Percentiles rank a stretch among this genome's conserved stretches.
These are phyloP conservation scores for Xylaria palmicola DNA, from an alignment of 495 filamentous ascomycete species.

Conservation along the genomic window DNA sequence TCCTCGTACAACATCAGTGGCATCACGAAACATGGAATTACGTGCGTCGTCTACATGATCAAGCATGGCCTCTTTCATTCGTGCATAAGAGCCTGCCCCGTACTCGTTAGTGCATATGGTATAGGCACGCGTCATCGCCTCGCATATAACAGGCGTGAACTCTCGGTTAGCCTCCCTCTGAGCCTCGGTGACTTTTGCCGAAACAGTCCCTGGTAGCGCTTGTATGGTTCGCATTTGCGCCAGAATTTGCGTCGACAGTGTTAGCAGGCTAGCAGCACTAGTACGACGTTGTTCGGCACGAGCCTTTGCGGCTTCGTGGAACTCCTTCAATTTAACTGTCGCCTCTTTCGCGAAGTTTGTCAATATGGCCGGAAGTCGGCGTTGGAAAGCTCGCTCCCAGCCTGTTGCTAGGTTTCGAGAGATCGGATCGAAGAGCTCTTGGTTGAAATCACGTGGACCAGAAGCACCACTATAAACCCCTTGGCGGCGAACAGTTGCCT, in stretches of 20 bases:
- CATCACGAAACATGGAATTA: conserved; percentile 51
- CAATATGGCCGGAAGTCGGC: conserved; percentile 26
- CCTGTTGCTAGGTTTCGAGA: conserved; percentile 48
- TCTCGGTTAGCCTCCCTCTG: conserved; percentile 58
- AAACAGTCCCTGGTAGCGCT: conserved; percentile 30
- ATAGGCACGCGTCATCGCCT: conserved; percentile 51
- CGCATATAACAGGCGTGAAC: conserved; percentile 53
- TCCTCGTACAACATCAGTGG: conserved; percentile 42
- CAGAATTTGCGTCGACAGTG: conserved; percentile 41
- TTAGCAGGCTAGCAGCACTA: conserved; percentile 25
- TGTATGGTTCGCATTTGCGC: conserved; percentile 43
- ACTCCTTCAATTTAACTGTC: conserved; percentile 29
- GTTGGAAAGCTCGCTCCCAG: conserved; percentile 59
- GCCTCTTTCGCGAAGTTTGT: conserved; percentile 11
- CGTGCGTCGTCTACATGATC: conserved; percentile 45
- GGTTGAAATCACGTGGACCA: conserved; percentile 51
- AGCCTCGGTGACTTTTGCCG: conserved; percentile 35
- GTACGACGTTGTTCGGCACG: conserved; percentile 19
- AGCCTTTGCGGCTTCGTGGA: conserved; percentile 36
- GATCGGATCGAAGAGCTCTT: conserved; percentile 52
- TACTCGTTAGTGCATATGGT: conserved; percentile 44
- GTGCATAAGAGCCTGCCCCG: conserved; percentile 49
- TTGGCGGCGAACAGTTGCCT: conserved; percentile 55
- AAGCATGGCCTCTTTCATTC: conserved; percentile 58
- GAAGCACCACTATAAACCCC: conserved; percentile 35